Evolutionary conservation across 2,329 filamentous ascomycete genomes (phyloP).

Genomic region (Aspergillus sp.): DNA sequence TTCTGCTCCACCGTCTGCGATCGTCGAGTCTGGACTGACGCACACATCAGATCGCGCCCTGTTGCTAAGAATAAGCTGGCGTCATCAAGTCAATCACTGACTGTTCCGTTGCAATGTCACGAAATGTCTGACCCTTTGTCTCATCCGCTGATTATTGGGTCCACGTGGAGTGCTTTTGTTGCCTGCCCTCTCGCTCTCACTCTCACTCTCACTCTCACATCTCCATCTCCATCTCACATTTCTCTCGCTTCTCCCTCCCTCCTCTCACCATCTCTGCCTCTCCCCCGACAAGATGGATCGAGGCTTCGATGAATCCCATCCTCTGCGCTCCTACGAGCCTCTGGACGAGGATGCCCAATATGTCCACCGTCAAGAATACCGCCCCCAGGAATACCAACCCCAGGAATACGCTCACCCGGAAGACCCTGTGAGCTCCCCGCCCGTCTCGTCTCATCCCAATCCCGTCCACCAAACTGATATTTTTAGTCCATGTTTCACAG

Average conservation of each 20-base stretch:
- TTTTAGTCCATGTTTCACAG: background rate
- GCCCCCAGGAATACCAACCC: constrained; percentile 56
- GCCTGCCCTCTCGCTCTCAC: background rate
- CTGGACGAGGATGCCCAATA: background rate
- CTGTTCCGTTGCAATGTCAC: background rate
- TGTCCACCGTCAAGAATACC: constrained; percentile 59
- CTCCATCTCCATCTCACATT: background rate
- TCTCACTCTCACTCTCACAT: too few relatives aligned
- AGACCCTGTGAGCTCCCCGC: too few relatives aligned
- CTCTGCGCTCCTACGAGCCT: background rate
- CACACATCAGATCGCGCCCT: background rate
- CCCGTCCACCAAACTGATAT: background rate
- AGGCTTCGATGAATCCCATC: background rate
- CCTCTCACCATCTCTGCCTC: background rate
- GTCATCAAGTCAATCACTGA: background rate
- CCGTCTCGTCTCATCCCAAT: background rate
- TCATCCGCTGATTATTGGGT: background rate
- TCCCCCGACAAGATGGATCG: background rate
- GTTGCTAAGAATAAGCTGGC: background rate
- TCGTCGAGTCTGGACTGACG: background rate
- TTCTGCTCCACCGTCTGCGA: background rate
- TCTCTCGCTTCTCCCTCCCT: background rate
- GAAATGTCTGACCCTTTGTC: background rate
- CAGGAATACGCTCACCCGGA: too few relatives aligned
- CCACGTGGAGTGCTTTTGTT: background rate